Evolutionary conservation across 441 rosid genomes (phyloP), one percentile per base, ranked within the genome.

Genomic region (Mallotus japonicus): DNA sequence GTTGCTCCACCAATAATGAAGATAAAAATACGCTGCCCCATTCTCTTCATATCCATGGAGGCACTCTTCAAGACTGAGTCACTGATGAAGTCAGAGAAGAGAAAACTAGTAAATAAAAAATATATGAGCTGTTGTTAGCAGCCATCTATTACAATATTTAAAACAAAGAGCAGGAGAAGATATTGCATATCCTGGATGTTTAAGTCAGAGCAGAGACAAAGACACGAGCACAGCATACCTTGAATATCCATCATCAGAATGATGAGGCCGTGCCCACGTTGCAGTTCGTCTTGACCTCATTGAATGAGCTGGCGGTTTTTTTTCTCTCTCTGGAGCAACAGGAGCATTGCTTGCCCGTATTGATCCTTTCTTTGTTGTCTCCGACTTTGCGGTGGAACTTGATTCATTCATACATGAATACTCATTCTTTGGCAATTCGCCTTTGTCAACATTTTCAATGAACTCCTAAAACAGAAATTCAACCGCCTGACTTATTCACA

Each of bases 1-100:
- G 99, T 96, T 34, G 97, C 97, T 44, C 98, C 98, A 32, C 99
- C 99, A 5, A 92, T 85, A 11, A 96, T 87, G 67, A 89, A 96
- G 20, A 93, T 79, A 76, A 96, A 96, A 60, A 93, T 88, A 50
- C 98, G 93, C 53, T 86, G 93, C 40, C 97, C 98, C 93, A 88
- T 85, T 84, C 86, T 93, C 83, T 81, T 89, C 78, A 84, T 82
- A 82, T 96, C 99, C 62, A 85, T 80, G 4, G 90, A 70, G 8
- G 91, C 85, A 68, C 83, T 87, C 77, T 73, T 87, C 74, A 92
- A 76, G 53, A 87, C 83, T 5, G 98, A 87, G 73, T 96, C 97
- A 80, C 99, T 92, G 85, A 53, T 49, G 53, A 71, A 70, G 59
- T 56, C 40, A 57, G 66, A 15, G 62, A 61, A 70, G 68, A 67